Evolutionary conservation across 148 eudicot species (phyloP), one percentile per base, ranked within the genome.

Genomic region (Heliosperma pusillum): DNA sequence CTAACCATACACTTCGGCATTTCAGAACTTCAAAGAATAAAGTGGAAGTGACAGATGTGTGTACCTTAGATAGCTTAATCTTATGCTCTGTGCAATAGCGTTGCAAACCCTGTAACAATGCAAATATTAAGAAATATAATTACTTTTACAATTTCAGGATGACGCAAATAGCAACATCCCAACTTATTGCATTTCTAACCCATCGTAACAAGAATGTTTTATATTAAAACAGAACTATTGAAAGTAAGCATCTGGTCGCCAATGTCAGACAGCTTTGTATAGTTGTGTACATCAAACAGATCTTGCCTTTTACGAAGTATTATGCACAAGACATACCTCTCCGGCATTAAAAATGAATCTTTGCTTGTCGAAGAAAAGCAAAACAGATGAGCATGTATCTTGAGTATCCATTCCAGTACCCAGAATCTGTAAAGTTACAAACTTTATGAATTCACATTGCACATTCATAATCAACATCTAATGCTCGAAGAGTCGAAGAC

Each of bases 321-420:
- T 69, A 26, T 21, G 58, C 63, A 69, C 27, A 52, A 63, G 65
- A 55, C 87, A 86, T 83, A 91, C 98, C 89, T 94, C 98, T 77
- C 98, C 98, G n/a, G 98, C 98, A 83, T 94, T 94, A 58, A 94
- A 94, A 63, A 94, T 87, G 78, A 91, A 88, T 77, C 97, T 85
- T 77, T 90, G 98, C 71, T 89, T 86, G 85, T 94, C 98, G 71
- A 94, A 94, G 85, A 91, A 94, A 26, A 94, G 96, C 81, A 90
- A 76, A 25, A 94, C 97, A 10, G 98, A 89, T 52, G 97, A 93
- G 7, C 91, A 85, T 53, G 98, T 94, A 79, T 94, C 98, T 77
- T 90, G 98, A 50, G 98, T 94, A 83, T 94, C 98, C 98, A 94
- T 88, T 70, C 98, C 98, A 47, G 98, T 94, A 59, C 98, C 98